These are phyloP conservation scores for Blastobotrys illinoisensis DNA, from an alignment of 1,139 yeast genomes.

Conservation along the genomic window DNA sequence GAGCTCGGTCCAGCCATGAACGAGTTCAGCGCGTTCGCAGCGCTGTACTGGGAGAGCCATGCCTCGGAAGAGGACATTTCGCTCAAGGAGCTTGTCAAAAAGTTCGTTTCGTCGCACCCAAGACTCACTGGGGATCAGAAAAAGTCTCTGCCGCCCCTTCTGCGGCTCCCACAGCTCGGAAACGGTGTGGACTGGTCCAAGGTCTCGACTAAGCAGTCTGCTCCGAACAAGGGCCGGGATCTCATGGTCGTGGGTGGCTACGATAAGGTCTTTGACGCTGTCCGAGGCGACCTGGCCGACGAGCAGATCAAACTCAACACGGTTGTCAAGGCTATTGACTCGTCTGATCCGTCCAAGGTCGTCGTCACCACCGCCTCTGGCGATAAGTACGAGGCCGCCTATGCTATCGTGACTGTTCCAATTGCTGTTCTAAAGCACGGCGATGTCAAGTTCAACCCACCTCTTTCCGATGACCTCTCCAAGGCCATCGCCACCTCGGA, in stretches of 20 bases:
- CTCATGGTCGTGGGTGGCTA: slow-evolving; percentile 83
- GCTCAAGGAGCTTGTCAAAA: slow-evolving; percentile 44
- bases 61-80: slow-evolving; percentile 51
- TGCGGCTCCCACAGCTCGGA: slow-evolving; percentile 64
- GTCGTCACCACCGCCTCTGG: slow-evolving; percentile 29
- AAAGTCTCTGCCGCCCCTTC: slow-evolving; percentile 42
- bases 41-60: slow-evolving; percentile 44
- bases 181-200: slow-evolving; percentile 54
- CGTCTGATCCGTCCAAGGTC: slow-evolving; percentile 19
- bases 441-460: slow-evolving; percentile 53
- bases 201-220: slow-evolving; percentile 18
- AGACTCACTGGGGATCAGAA: slow-evolving; percentile 43
- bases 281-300: slow-evolving; percentile 35
- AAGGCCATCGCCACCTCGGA: slow-evolving; percentile 49
- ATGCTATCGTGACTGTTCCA: slow-evolving; percentile 67
- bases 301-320: slow-evolving; percentile 40
- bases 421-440: slow-evolving; percentile 56
- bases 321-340: slow-evolving; percentile 43
- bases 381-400: slow-evolving; percentile 39
- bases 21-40: slow-evolving; percentile 59
- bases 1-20: slow-evolving; percentile 44
- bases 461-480: slow-evolving; percentile 28
- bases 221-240: slow-evolving; percentile 77
- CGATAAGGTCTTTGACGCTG: slow-evolving; percentile 21
- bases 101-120: slow-evolving; percentile 44